A percentile compares a stretch with the other conserved stretches of the same genome.
phyloP scores from a whole-genome alignment of 495 filamentous ascomycete genomes.

The Hypoxylon lienhwacheense region DNA sequence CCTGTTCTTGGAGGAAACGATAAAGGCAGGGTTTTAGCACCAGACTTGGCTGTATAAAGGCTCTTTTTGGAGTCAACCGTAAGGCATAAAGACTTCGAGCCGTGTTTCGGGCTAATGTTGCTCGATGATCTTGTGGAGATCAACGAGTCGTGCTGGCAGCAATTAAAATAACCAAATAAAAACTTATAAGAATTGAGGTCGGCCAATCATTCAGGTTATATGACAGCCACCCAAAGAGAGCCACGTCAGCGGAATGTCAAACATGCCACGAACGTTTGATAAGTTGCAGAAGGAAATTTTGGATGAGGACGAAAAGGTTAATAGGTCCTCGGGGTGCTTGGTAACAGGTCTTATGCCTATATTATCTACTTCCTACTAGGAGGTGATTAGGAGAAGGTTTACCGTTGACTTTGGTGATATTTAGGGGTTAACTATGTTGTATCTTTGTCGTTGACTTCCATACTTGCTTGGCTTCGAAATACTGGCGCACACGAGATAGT shows the following conservation, averaged over 20 bases:
- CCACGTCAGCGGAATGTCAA: conserved; percentile 21
- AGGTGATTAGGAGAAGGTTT: too few relatives aligned
- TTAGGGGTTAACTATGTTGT: too few relatives aligned
- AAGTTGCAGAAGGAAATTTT: background rate
- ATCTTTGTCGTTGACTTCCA: too few relatives aligned
- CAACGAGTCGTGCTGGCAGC: conserved; percentile 4
- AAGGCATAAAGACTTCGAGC: conserved; percentile 24
- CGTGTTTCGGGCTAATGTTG: conserved; percentile 9
- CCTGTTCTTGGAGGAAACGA: conserved; percentile 5
- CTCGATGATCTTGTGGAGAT: conserved; percentile 3
- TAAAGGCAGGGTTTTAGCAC: background rate
- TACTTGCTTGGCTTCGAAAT: too few relatives aligned
- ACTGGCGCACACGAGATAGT: too few relatives aligned
- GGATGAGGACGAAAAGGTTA: too few relatives aligned
- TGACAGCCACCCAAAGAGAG: conserved; percentile 11
- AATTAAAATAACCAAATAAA: conserved; percentile 16
- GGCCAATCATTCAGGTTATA: conserved; percentile 9
- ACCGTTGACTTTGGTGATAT: too few relatives aligned
- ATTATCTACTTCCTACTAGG: too few relatives aligned
- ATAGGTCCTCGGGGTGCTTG: too few relatives aligned
- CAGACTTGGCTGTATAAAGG: conserved; percentile 4
- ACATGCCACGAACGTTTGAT: conserved; percentile 11
- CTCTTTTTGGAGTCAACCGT: conserved; percentile 6
- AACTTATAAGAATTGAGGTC: conserved; percentile 1
- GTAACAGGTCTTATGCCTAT: too few relatives aligned